Conservation (phyloP, 192 early-diverging fungal species). For the Helicostylum pulchrum region DNA sequence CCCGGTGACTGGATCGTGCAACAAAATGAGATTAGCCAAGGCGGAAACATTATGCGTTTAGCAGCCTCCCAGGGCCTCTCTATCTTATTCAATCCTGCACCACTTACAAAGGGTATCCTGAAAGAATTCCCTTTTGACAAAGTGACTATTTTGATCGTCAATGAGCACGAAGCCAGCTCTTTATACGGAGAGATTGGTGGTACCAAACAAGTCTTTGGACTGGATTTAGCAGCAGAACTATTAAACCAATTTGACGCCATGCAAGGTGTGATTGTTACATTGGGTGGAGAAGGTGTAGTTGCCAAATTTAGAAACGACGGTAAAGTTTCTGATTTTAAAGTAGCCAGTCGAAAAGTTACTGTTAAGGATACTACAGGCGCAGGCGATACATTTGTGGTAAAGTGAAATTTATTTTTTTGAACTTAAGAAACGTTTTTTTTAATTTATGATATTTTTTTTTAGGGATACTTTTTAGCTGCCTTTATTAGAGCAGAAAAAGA, state of each 20-base stretch:
- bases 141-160: slow-evolving; percentile 77
- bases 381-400: slow-evolving; percentile 64
- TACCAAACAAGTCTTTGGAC: not conserved
- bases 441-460: slow-evolving; percentile 28
- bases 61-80: slow-evolving; percentile 60
- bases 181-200: slow-evolving; percentile 39
- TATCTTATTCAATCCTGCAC: slow-evolving; percentile 85
- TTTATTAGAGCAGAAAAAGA: slow-evolving; percentile 40
- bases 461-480: slow-evolving; percentile 67
- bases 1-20: slow-evolving; percentile 75
- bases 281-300: slow-evolving; percentile 64
- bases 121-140: slow-evolving; percentile 50
- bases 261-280: slow-evolving; percentile 62
- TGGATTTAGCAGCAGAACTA: slow-evolving; percentile 38
- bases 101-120: slow-evolving; percentile 51
- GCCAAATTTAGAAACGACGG: slow-evolving; percentile 42
- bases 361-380: slow-evolving; percentile 61
- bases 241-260: slow-evolving; percentile 43
- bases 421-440: slow-evolving; percentile 34
- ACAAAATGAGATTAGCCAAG: slow-evolving; percentile 83
- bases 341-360: slow-evolving; percentile 41
- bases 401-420: too few species aligned
- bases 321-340: slow-evolving; percentile 33
- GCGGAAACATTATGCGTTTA: slow-evolving; percentile 58
- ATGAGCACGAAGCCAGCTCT: slow-evolving; percentile 68